A percentile compares a stretch with the other conserved stretches of the same genome.
phyloP scores from a whole-genome alignment of 2,329 filamentous ascomycete species.

The Colletotrichum eleusines region DNA sequence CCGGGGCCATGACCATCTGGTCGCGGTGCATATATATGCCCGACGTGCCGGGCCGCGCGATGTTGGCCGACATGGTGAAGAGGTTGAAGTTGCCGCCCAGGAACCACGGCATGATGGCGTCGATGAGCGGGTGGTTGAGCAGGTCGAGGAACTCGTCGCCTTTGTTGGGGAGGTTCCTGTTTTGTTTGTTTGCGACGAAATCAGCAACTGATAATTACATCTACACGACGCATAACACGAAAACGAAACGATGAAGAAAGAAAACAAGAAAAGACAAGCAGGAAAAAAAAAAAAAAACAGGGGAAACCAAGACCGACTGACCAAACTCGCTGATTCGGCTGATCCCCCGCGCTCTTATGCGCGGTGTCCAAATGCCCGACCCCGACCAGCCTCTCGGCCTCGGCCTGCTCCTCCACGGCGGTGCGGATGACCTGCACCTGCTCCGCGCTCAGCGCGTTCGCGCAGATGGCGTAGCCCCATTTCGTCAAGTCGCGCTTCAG shows the following conservation, averaged over 20 bases:
- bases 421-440: not conserved
- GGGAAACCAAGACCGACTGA: too few species aligned
- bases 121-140: conserved; percentile 7
- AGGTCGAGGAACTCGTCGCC: conserved; percentile 8
- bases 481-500: not conserved
- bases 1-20: too few species aligned
- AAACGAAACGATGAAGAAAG: too few species aligned
- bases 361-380: too few species aligned
- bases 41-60: conserved; percentile 2
- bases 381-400: too few species aligned
- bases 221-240: not conserved
- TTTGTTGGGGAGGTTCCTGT: conserved; percentile 14
- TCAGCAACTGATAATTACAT: too few species aligned
- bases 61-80: not conserved
- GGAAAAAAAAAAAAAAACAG: not conserved
- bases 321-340: conserved; percentile 12
- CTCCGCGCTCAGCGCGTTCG: too few species aligned
- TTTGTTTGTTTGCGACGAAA: too few species aligned
- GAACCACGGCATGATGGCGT: conserved; percentile 2
- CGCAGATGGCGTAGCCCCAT: not conserved
- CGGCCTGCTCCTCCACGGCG: not conserved
- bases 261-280: too few species aligned
- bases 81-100: not conserved
- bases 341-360: too few species aligned
- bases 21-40: too few species aligned